These are phyloP conservation scores for Psophocarpus tetragonolobus DNA, from an alignment of 306 rosid species.

Conservation along the genomic window DNA sequence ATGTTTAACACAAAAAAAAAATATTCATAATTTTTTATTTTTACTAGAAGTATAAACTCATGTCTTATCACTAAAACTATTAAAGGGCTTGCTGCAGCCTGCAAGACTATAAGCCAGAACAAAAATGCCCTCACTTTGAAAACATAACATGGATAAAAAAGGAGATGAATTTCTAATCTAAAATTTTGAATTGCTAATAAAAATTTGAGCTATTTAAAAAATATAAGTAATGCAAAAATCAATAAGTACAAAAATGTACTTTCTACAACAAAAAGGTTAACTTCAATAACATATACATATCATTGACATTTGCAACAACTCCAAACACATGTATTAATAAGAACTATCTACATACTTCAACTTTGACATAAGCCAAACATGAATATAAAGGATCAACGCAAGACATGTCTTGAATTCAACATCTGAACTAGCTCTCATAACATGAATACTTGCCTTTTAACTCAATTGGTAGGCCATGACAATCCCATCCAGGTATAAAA, in stretches of 20 bases:
- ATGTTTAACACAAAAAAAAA: background rate
- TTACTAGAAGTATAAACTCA: background rate
- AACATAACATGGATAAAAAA: background rate
- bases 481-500: conserved; percentile 99
- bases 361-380: background rate
- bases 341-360: conserved; percentile 9
- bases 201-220: background rate
- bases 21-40: background rate
- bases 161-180: background rate
- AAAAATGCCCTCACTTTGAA: background rate
- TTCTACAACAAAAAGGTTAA: background rate
- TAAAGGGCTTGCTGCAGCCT: background rate
- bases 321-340: background rate
- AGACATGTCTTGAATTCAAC: background rate
- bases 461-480: conserved; percentile 99
- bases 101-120: background rate
- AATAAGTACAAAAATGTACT: background rate
- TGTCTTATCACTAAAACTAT: background rate
- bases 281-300: background rate
- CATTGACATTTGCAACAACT: background rate
- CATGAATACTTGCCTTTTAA: conserved; percentile 78
- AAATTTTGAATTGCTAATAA: background rate
- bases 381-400: conserved; percentile 15
- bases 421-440: background rate
- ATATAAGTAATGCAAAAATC: background rate